phyloP scores from a whole-genome alignment of 352 stramenopile species.

The Blastocystis sp. region DNA sequence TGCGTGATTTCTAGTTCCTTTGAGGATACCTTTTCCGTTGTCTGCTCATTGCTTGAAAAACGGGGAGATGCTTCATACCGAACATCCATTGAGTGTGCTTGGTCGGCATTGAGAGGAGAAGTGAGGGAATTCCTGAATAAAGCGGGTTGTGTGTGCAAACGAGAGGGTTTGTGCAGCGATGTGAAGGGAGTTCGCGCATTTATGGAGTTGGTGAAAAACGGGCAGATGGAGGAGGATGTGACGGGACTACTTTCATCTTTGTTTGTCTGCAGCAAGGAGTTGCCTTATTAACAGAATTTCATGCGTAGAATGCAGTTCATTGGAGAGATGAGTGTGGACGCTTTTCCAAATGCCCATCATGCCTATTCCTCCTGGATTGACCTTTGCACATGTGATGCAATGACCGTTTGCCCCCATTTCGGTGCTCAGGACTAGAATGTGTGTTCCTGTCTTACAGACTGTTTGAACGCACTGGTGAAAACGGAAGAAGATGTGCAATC shows the following conservation, averaged over 20 bases:
- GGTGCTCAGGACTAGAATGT: too few species aligned
- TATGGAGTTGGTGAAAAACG: slow-evolving; percentile 22
- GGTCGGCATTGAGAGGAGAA: neutral
- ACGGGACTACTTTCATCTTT: neutral
- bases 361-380: too few species aligned
- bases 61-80: neutral
- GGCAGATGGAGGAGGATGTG: neutral
- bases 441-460: too few species aligned
- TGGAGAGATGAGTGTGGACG: too few species aligned
- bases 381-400: too few species aligned
- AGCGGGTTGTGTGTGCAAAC: neutral
- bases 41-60: neutral
- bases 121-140: neutral
- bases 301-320: too few species aligned
- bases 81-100: neutral
- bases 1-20: slow-evolving; percentile 5
- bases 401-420: too few species aligned
- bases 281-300: neutral
- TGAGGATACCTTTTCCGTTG: neutral
- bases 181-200: slow-evolving; percentile 5
- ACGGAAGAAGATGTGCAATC: neutral
- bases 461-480: too few species aligned
- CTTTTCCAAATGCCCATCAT: too few species aligned
- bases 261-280: slow-evolving; percentile 18
- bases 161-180: neutral